Percentiles rank a stretch among this genome's conserved stretches.
These are phyloP conservation scores for Diplodia sapinea DNA, from an alignment of 2,329 filamentous ascomycete species.

Conservation along the genomic window DNA sequence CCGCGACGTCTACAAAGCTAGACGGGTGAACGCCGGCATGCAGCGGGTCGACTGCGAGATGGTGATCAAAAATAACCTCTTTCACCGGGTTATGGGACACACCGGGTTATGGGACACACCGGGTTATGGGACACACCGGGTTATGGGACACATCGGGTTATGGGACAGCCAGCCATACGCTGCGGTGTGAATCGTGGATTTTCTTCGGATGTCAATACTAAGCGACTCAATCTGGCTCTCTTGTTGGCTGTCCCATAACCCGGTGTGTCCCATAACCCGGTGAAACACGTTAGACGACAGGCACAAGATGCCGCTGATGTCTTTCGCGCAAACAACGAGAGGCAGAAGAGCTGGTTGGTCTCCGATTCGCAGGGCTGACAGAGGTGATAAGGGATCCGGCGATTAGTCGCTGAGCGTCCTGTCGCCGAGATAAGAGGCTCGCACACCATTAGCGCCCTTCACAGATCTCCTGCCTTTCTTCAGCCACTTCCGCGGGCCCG, in stretches of 20 bases:
- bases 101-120: too few species aligned
- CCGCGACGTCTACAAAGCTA: background rate
- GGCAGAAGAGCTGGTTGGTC: background rate
- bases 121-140: too few species aligned
- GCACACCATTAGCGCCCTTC: background rate
- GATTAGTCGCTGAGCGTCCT: conserved; percentile 3
- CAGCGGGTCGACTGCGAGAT: background rate
- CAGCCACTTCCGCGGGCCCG: conserved; percentile 20
- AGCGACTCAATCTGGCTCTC: too few species aligned
- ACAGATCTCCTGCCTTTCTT: conserved; percentile 1
- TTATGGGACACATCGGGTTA: too few species aligned
- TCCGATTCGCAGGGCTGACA: conserved; percentile 13
- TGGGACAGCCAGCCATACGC: too few species aligned
- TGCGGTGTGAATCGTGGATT: too few species aligned
- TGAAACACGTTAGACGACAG: too few species aligned
- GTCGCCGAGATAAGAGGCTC: conserved; percentile 6
- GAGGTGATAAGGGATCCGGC: background rate
- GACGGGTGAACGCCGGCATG: background rate
- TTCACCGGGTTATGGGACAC: too few species aligned
- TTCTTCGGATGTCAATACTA: too few species aligned
- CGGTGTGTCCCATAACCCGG: too few species aligned
- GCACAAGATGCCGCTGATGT: background rate
- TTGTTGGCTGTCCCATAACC: too few species aligned
- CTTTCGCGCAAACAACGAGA: background rate
- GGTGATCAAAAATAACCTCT: background rate